A percentile compares a stretch with the other conserved stretches of the same genome.
These are phyloP conservation scores for Dimocarpus longan DNA, from an alignment of 345 rosid species.

Conservation along the genomic window DNA sequence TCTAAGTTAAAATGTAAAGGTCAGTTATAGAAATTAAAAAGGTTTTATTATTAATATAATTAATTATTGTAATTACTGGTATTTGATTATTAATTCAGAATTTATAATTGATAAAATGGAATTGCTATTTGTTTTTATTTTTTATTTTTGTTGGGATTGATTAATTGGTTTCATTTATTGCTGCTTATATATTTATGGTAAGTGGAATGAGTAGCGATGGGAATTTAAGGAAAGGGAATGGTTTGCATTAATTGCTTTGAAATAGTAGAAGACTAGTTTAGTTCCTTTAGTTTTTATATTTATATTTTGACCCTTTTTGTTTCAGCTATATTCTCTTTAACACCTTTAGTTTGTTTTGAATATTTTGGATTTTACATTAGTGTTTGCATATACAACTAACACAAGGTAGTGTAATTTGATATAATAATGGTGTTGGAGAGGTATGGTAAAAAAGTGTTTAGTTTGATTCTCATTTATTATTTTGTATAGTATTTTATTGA, in stretches of 20 bases:
- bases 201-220: slow-evolving; percentile 6
- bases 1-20: neutral
- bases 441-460: neutral
- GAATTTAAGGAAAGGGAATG: slow-evolving; percentile 14
- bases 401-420: neutral
- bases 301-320: neutral
- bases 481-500: too few species aligned
- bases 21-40: slow-evolving; percentile 15
- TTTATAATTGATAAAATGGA: neutral
- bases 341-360: neutral
- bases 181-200: slow-evolving; percentile 20
- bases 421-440: neutral
- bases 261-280: neutral
- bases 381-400: too few species aligned
- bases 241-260: slow-evolving; percentile 23
- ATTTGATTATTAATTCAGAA: neutral
- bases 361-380: neutral
- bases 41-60: slow-evolving; percentile 3
- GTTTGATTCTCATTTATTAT: too few species aligned
- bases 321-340: neutral
- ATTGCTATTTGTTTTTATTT: neutral
- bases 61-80: neutral
- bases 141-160: too few species aligned
- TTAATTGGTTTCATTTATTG: slow-evolving; percentile 26
- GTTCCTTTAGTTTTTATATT: neutral